A percentile compares a stretch with the other conserved stretches of the same genome.
These are phyloP conservation scores for Hymenoscyphus fraxineus DNA, from an alignment of 2,329 filamentous ascomycete genomes.

Conservation along the genomic window DNA sequence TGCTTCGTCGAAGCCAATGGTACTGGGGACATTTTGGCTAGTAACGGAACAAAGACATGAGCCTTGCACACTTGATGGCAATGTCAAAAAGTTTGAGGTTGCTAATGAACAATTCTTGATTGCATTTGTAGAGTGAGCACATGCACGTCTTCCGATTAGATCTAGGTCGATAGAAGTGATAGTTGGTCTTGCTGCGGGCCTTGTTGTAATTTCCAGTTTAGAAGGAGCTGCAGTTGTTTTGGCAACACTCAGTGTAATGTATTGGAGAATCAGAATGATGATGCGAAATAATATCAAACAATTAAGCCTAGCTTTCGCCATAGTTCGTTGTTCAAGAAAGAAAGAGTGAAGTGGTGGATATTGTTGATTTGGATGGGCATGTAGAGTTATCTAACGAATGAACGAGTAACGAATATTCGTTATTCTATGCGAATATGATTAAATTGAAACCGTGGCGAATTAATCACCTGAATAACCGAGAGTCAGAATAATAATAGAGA, in stretches of 20 bases:
- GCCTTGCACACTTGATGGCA: neutral
- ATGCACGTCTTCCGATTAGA: neutral
- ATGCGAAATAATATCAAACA: neutral
- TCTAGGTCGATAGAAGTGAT: neutral
- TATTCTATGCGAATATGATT: no score
- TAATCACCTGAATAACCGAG: no score
- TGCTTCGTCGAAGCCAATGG: neutral
- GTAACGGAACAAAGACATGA: neutral
- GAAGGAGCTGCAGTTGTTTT: neutral
- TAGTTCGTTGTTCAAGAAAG: neutral
- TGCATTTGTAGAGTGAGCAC: neutral
- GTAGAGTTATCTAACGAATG: no score
- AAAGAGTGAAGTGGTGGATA: neutral
- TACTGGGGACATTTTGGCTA: neutral
- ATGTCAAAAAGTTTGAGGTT: neutral
- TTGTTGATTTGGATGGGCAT: neutral
- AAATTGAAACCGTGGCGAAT: no score
- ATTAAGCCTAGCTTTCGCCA: neutral
- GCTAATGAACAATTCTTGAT: neutral
- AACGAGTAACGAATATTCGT: no score
- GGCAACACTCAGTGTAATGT: neutral
- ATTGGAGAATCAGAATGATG: neutral
- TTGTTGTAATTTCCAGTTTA: neutral
- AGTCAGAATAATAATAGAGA: no score
- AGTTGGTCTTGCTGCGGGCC: neutral